Evolutionary conservation across 2,329 filamentous ascomycete species (phyloP).

Genomic region (Aureobasidium sp.): DNA sequence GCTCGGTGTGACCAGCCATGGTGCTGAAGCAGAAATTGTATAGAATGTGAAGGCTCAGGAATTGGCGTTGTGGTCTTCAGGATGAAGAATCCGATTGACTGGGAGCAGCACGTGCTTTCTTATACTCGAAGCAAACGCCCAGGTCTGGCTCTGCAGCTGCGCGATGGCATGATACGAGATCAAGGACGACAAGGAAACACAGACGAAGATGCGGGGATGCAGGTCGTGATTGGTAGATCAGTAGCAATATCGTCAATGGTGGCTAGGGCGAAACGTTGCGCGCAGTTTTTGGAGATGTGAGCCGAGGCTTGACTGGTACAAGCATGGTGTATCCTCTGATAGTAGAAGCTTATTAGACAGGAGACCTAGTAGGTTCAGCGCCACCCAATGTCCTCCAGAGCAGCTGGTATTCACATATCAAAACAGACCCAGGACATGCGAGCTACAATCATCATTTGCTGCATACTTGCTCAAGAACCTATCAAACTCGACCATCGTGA

Average conservation of each 20-base stretch:
- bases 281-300: neutral
- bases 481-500: accelerated
- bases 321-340: neutral
- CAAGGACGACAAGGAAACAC: neutral
- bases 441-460: no score
- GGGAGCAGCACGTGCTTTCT: neutral
- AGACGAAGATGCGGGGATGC: neutral
- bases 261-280: neutral
- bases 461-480: neutral
- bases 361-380: neutral
- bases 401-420: neutral
- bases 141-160: neutral
- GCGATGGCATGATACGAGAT: neutral
- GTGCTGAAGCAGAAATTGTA: neutral
- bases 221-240: neutral
- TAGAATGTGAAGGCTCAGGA: neutral
- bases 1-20: neutral
- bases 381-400: neutral
- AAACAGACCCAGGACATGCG: neutral
- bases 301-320: neutral
- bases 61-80: neutral
- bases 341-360: neutral
- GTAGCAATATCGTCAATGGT: neutral
- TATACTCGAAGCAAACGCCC: neutral
- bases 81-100: neutral